A percentile compares a stretch with the other conserved stretches of the same genome.
These are phyloP conservation scores for Pseudogymnoascus sp. DNA, from an alignment of 2,329 filamentous ascomycete species.

Conservation along the genomic window DNA sequence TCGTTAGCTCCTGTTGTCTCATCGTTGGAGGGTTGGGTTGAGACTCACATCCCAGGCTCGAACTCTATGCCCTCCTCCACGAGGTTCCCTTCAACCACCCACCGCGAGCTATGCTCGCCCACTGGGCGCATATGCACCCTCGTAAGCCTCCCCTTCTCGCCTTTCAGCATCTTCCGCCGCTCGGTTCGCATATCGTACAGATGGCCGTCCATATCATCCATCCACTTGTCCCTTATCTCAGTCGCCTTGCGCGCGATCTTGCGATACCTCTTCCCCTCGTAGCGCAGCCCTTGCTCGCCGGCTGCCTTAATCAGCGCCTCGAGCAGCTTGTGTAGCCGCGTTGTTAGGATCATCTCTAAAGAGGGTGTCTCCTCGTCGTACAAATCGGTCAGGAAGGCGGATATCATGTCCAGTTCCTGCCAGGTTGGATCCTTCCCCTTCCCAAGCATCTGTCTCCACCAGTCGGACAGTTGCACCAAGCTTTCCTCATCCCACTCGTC, in stretches of 20 bases:
- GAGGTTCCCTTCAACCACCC: slow-evolving; percentile 9
- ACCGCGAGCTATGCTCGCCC: background rate
- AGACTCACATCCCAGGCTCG: slow-evolving; percentile 43
- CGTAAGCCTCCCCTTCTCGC: slow-evolving; percentile 10
- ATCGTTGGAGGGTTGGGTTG: background rate
- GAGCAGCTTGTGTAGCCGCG: slow-evolving; percentile 19
- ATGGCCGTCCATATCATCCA: slow-evolving; percentile 14
- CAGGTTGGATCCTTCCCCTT: background rate
- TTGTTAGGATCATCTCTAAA: slow-evolving; percentile 12
- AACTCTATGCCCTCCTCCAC: slow-evolving; percentile 18
- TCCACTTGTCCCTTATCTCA: slow-evolving; percentile 18
- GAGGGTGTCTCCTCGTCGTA: background rate
- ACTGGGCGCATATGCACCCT: background rate
- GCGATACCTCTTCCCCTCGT: background rate
- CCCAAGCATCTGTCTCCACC: slow-evolving; percentile 9
- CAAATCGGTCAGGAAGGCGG: background rate
- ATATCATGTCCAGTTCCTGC: slow-evolving; percentile 5
- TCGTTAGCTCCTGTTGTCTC: slow-evolving; percentile 17
- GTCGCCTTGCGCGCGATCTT: slow-evolving; percentile 12
- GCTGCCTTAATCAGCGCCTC: slow-evolving; percentile 15
- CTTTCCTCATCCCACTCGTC: slow-evolving; percentile 7
- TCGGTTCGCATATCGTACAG: slow-evolving; percentile 19
- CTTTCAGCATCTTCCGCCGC: slow-evolving; percentile 17
- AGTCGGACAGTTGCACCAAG: background rate
- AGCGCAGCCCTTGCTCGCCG: background rate